These are phyloP conservation scores for Hibiscus mutabilis DNA, from an alignment of 345 rosid genomes.

Conservation along the genomic window DNA sequence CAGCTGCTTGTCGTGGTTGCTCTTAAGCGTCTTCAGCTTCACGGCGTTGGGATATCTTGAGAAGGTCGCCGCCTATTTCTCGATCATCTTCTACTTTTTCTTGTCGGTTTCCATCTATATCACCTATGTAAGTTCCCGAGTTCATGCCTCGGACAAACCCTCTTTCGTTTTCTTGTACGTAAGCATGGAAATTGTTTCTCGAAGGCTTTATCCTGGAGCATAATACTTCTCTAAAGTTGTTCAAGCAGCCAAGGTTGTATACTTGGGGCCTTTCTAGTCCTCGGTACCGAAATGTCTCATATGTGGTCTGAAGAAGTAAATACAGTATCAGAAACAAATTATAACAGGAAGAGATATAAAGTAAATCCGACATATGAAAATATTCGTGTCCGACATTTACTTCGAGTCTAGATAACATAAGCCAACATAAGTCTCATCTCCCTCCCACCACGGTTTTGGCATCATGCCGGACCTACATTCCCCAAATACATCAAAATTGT, in stretches of 20 bases:
- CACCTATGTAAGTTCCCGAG: constrained; percentile 4
- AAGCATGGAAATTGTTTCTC: constrained; percentile 30
- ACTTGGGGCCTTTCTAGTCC: constrained; percentile 18
- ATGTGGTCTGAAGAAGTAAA: constrained; percentile 34
- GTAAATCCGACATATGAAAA: not conserved
- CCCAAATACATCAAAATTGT: no score
- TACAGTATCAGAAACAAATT: constrained; percentile 3
- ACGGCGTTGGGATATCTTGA: constrained; percentile 40
- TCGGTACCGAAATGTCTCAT: constrained; percentile 37
- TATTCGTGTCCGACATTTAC: no score
- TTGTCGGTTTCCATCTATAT: not conserved
- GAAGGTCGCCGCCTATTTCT: constrained; percentile 39
- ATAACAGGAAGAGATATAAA: not conserved
- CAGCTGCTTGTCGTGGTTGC: not conserved
- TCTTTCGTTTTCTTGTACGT: constrained; percentile 18
- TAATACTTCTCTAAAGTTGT: constrained; percentile 36
- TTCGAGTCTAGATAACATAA: no score
- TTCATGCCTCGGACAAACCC: constrained; percentile 1
- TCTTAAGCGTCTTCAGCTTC: constrained; percentile 14
- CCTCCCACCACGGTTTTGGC: no score
- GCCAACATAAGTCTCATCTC: no score
- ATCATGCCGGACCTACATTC: no score
- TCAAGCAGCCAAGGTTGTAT: constrained; percentile 32
- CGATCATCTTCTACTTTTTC: constrained; percentile 19
- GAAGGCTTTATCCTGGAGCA: constrained; percentile 37